Evolutionary conservation across 768 basidiomycete genomes (phyloP).

Genomic region (Artomyces pyxidatus): DNA sequence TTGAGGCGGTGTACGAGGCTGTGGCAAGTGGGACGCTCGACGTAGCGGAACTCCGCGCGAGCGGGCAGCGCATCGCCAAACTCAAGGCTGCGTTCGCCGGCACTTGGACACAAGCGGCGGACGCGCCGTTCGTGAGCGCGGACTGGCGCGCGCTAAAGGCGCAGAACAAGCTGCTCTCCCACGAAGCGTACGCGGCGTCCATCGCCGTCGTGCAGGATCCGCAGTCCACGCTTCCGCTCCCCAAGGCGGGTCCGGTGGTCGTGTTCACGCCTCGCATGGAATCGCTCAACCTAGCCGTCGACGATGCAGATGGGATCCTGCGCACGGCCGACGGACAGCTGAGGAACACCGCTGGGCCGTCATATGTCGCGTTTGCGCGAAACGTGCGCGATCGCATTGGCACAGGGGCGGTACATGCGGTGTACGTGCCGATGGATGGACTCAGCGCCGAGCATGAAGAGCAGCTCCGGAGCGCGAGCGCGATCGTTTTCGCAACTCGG

Average conservation of each 20-base stretch:
- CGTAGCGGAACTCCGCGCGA: conserved; percentile 29
- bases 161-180: conserved; percentile 34
- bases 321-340: conserved; percentile 34
- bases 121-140: conserved; percentile 14
- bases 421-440: conserved; percentile 29
- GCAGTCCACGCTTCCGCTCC: conserved; percentile 25
- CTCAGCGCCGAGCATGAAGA: conserved; percentile 6
- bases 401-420: conserved; percentile 32
- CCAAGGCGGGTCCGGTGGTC: conserved; percentile 22
- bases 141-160: conserved; percentile 31
- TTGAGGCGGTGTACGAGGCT: conserved; percentile 45
- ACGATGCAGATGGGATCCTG: conserved; percentile 41
- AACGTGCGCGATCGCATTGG: conserved; percentile 27
- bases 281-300: conserved; percentile 55
- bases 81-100: conserved; percentile 48
- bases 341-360: conserved; percentile 50
- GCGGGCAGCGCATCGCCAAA: conserved; percentile 36
- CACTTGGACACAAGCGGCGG: conserved; percentile 34
- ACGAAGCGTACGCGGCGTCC: conserved; percentile 37
- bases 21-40: conserved; percentile 36
- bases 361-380: conserved; percentile 42
- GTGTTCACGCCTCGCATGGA: conserved; percentile 50
- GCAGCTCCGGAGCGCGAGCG: conserved; percentile 11
- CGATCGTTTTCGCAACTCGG: conserved; percentile 47
- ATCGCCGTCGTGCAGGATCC: conserved; percentile 40